A percentile compares a stretch with the other conserved stretches of the same genome.
phyloP scores from a whole-genome alignment of 768 basidiomycete species.

The Leccinum longicurvipes region DNA sequence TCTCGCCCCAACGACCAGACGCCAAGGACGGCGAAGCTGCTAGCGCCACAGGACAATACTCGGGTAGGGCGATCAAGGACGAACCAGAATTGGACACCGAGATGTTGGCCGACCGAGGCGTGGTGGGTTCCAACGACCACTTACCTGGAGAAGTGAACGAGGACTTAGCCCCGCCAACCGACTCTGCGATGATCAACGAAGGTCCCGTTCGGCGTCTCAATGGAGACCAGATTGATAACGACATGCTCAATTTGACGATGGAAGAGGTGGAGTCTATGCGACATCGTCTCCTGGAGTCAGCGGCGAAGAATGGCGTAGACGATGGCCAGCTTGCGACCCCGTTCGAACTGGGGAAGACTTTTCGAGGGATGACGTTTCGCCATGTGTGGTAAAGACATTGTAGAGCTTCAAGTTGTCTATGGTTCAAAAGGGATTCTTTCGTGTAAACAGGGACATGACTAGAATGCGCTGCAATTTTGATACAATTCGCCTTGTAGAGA shows the following conservation, averaged over 20 bases:
- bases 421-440: not conserved
- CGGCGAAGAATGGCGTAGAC: not conserved
- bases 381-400: conserved; percentile 22
- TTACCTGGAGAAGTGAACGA: not conserved
- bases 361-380: conserved; percentile 20
- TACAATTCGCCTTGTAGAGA: not conserved
- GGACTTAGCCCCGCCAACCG: not conserved
- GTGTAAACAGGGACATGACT: not conserved
- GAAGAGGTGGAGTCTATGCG: conserved; percentile 18
- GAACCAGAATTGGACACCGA: not conserved
- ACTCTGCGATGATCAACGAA: not conserved
- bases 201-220: not conserved
- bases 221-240: conserved; percentile 2
- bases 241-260: conserved; percentile 15
- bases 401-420: not conserved
- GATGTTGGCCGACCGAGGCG: not conserved
- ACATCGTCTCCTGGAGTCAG: conserved; percentile 8
- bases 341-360: conserved; percentile 23
- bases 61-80: not conserved
- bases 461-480: not conserved
- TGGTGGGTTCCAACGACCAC: not conserved
- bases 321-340: conserved; percentile 12
- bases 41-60: not conserved
- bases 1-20: conserved; percentile 11
- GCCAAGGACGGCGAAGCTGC: not conserved